Base-by-base conservation (phyloP, 768 basidiomycete genomes). In the Gymnopilus dilepis region DNA sequence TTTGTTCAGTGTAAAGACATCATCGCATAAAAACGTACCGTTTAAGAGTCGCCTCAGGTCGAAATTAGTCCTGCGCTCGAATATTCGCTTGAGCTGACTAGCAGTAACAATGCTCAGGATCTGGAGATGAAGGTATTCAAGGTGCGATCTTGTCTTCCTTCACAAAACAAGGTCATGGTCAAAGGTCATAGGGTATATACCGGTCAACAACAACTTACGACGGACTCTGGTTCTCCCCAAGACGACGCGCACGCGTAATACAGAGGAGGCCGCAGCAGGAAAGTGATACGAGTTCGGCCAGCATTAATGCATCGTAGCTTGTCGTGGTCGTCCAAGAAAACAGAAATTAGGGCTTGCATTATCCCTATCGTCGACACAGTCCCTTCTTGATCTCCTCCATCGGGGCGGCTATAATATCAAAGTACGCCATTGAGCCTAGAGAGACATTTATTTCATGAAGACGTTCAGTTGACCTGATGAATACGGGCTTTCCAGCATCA, bases 401-500 rank as follows among this genome's bases (percentile, higher is more conserved):
- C 80, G 47, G 86, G 79, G 41, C 81, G 83, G 69, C 85, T 87
- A 47, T 38, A 37, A 50, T 58, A 30, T 11, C 21, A 37, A 37
- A 37, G 34, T 9, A 47, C 11, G 28, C 24, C 28, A 15, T 28
- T 42, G 19, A 40, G 30, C 34, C 1, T n/a, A n/a, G n/a, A 26
- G 40, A 31, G 24, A 26, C 15, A 54, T 8, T 40, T 38, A n/a
- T n/a, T n/a, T 8, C 7, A 24, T 13, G 30, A 28, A 40, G 30
- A 41, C 22, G 42, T 37, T 22, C 26, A 37, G 54, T 47, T 61
- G 73, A 92, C 95, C 92, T 94, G 42, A 87, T 82, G 70, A 92
- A 99, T 11, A 99, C 95, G n/a, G 96, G 96, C 74, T 99, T 99
- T 28, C 97, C 97, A 30, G 97, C 97, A 63, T 96, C 88, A 0